phyloP scores from a whole-genome alignment of 768 basidiomycete species.

The Hypholoma sublateritium region DNA sequence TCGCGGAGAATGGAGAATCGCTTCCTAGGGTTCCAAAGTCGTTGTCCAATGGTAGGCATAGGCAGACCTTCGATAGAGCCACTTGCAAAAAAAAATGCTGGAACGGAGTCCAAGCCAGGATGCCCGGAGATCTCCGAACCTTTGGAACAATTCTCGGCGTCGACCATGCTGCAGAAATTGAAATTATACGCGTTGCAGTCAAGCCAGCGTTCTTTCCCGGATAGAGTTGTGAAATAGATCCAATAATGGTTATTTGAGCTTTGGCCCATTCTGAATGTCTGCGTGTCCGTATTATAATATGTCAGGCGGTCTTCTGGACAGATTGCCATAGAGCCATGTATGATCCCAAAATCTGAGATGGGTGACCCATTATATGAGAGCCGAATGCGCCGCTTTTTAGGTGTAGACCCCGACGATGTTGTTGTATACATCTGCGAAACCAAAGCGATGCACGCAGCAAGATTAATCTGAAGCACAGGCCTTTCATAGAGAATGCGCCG shows the following conservation, averaged over 20 bases:
- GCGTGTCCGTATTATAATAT: conserved; percentile 27
- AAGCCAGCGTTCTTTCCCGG: conserved; percentile 39
- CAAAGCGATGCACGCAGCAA: conserved; percentile 32
- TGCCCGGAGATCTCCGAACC: conserved; percentile 4
- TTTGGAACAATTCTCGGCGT: conserved; percentile 2
- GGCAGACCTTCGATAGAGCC: conserved; percentile 10
- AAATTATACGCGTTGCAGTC: conserved; percentile 44
- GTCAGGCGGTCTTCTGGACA: conserved; percentile 34
- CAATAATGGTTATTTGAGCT: conserved; percentile 48
- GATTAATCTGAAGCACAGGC: conserved; percentile 30
- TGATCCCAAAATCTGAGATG: conserved; percentile 47
- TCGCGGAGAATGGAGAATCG: conserved; percentile 32
- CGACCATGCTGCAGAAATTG: conserved; percentile 29
- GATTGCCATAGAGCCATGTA: conserved; percentile 32
- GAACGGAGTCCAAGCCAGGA: conserved; percentile 15
- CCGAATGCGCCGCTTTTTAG: conserved; percentile 24
- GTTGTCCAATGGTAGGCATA: too few species aligned
- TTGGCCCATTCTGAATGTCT: conserved; percentile 31
- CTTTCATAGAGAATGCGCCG: conserved; percentile 33
- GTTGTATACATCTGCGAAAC: conserved; percentile 42
- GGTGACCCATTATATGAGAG: conserved; percentile 37
- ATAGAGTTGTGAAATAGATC: conserved; percentile 46
- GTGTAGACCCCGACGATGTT: background rate
- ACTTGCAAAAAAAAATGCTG: conserved; percentile 25
- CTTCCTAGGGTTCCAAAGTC: conserved; percentile 10